A percentile compares a stretch with the other conserved stretches of the same genome.
These are phyloP conservation scores for Wickerhamiella musiphila DNA, from an alignment of 805 yeast genomes.

Conservation along the genomic window DNA sequence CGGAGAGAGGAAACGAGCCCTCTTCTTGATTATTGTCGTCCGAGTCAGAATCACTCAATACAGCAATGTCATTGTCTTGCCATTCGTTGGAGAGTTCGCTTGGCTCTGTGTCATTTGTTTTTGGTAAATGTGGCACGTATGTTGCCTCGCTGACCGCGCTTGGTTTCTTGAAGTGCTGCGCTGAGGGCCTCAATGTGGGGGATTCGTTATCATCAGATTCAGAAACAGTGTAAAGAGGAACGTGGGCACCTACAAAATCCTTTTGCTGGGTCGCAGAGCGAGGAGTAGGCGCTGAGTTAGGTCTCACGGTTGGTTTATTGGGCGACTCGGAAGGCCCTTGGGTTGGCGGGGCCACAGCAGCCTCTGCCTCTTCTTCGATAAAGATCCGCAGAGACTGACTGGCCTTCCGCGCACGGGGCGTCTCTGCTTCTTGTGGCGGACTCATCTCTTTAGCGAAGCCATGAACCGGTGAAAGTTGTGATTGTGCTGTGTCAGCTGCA, in stretches of 20 bases:
- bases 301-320: neutral
- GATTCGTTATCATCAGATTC: no score
- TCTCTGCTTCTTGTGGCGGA: slow-evolving; percentile 10
- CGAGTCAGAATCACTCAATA: slow-evolving; percentile 8
- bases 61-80: no score
- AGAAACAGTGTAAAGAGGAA: no score
- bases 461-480: no score
- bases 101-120: slow-evolving; percentile 7
- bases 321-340: neutral
- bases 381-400: slow-evolving; percentile 24
- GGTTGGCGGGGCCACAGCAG: slow-evolving; percentile 8
- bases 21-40: slow-evolving; percentile 8
- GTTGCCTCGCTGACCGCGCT: slow-evolving; percentile 16
- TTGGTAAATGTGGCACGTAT: slow-evolving; percentile 15
- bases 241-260: no score
- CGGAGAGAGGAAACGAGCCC: slow-evolving; percentile 35
- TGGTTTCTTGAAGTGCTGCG: neutral
- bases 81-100: no score
- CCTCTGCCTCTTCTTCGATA: no score
- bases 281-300: no score
- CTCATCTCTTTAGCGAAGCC: no score
- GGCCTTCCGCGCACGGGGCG: slow-evolving; percentile 22
- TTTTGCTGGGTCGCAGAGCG: no score
- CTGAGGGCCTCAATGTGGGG: no score
- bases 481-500: no score